Evolutionary conservation across 2,329 filamentous ascomycete species (phyloP), one percentile per base, ranked within the genome.

Genomic region (Verticillium isaacii): DNA sequence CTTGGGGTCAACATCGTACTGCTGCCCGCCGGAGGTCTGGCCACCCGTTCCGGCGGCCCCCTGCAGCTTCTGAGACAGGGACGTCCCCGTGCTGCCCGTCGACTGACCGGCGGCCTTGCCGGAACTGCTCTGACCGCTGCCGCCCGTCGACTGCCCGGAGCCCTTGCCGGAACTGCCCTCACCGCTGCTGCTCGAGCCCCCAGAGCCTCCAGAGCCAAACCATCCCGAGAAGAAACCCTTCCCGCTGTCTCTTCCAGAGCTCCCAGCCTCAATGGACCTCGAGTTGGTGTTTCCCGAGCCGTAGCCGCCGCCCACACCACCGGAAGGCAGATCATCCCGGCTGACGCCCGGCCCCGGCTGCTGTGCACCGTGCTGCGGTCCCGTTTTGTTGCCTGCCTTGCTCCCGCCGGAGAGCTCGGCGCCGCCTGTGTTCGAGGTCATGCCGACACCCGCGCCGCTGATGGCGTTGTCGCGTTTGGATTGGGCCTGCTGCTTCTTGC

Each of bases 311-410:
- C 73, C 73, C 1, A 73, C 68, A 6, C 71, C 70, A 1, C 74
- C 74, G 1, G 71, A 68, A 5, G 74, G 73, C 0, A 76, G 68
- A 62, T 74, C 67, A n/a, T 74, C 72, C 29, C 57, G 23, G 8
- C 62, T 5, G 72, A 68, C 2, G 67, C 68, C 45, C 9, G 9
- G 9, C 37, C 58, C 58, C 7, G 60, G 57, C 2, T 68, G 70
- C n/a, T 65, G 32, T 6, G 67, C 64, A 6, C 60, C 67, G 34
- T 65, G 65, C 5, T 67, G 54, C 1, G 66, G 63, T 62, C 69
- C 65, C 23, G 56, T 58, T 29, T 58, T 62, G 57, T 54, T 57
- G 56, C 67, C 62, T 34, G 64, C 63, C 14, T 64, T 66, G 19
- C 56, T 62, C 7, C 64, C 64, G 39, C 64, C 63, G 34, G 69